These are phyloP conservation scores for Udeniomyces megalosporus DNA, from an alignment of 768 basidiomycete genomes.

Conservation along the genomic window DNA sequence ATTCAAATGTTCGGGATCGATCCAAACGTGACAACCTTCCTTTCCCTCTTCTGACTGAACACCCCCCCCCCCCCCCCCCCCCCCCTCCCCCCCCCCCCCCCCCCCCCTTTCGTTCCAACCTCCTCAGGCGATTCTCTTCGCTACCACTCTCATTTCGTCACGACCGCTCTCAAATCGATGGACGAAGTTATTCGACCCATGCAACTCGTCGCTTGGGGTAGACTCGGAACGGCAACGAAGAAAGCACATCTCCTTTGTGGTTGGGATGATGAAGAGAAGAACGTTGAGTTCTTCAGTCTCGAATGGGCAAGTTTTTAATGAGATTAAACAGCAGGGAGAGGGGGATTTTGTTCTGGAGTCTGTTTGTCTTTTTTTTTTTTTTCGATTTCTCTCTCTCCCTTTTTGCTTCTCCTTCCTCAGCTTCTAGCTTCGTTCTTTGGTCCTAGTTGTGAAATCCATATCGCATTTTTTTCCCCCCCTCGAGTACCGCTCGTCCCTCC, in stretches of 20 bases:
- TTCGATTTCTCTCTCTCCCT: not conserved
- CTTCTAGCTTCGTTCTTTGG: not conserved
- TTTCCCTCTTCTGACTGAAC: not conserved
- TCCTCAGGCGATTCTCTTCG: slow-evolving; percentile 70
- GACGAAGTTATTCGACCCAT: slow-evolving; percentile 52
- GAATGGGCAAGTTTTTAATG: slow-evolving; percentile 31
- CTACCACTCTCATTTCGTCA: slow-evolving; percentile 92
- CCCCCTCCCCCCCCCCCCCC: slow-evolving; percentile 46
- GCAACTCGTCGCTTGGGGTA: slow-evolving; percentile 89
- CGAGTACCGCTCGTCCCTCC: not conserved
- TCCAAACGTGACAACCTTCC: no score
- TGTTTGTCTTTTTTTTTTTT: no score
- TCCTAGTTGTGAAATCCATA: not conserved
- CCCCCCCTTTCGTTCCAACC: slow-evolving; percentile 38
- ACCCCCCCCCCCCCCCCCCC: not conserved
- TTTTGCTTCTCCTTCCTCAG: not conserved
- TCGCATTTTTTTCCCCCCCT: not conserved
- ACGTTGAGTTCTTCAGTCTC: slow-evolving; percentile 29
- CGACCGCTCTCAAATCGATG: slow-evolving; percentile 54
- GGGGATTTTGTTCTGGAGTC: no score
- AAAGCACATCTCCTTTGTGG: slow-evolving; percentile 83
- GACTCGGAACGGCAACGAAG: slow-evolving; percentile 91
- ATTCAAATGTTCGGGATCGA: no score
- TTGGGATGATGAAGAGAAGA: slow-evolving; percentile 46
- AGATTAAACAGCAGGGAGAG: no score